These are phyloP conservation scores for Rhytidhysteron rufulum DNA, from an alignment of 2,329 filamentous ascomycete species.

Conservation along the genomic window DNA sequence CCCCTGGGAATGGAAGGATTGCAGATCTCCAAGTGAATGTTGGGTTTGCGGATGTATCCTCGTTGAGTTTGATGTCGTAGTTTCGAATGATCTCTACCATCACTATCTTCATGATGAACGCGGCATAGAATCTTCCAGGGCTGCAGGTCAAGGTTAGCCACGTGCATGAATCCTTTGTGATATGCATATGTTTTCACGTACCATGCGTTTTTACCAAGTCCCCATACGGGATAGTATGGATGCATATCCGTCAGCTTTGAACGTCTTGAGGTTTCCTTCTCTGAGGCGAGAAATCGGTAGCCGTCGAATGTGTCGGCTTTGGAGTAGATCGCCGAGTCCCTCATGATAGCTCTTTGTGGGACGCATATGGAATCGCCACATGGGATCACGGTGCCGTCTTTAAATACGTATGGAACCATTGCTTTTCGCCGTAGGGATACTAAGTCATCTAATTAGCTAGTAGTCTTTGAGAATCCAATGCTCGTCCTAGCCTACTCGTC, in stretches of 20 bases:
- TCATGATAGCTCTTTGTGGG: too few relatives aligned
- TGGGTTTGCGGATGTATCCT: constrained; percentile 6
- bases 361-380: too few relatives aligned
- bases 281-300: constrained; percentile 2
- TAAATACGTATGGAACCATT: too few relatives aligned
- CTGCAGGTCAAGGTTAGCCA: not conserved
- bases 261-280: constrained; percentile 2
- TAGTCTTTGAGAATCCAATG: too few relatives aligned
- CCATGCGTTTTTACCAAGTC: constrained; percentile 16
- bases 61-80: constrained; percentile 14
- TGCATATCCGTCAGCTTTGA: constrained; percentile 12
- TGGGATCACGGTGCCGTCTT: too few relatives aligned
- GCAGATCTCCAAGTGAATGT: constrained; percentile 13
- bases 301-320: too few relatives aligned
- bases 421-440: too few relatives aligned
- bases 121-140: constrained; percentile 13
- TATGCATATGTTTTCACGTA: too few relatives aligned
- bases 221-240: constrained; percentile 15
- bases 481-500: too few relatives aligned
- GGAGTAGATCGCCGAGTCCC: too few relatives aligned
- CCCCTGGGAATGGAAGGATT: constrained; percentile 11
- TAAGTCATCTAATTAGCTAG: too few relatives aligned
- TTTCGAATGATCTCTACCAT: constrained; percentile 13
- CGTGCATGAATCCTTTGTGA: not conserved
- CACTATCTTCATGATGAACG: constrained; percentile 15